Evolutionary conservation across 2,329 filamentous ascomycete genomes (phyloP).

Genomic region (Fusarium goolgardi): DNA sequence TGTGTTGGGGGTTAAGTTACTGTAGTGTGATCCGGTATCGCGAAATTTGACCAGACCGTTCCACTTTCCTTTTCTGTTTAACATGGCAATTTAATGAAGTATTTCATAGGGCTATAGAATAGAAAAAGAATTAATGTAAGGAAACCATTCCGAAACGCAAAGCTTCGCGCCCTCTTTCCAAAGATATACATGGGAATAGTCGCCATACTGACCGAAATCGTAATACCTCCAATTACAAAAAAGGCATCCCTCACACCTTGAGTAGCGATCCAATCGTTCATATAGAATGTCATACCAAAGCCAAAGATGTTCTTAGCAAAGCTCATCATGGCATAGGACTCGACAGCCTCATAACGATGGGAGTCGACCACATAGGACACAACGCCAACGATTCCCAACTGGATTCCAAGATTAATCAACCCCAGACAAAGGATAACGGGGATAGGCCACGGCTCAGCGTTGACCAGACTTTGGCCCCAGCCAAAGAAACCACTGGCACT

Average conservation of each 20-base stretch:
- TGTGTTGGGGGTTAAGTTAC: no score
- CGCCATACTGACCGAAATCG: neutral
- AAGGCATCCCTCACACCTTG: neutral
- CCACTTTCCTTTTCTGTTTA: no score
- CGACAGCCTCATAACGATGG: neutral
- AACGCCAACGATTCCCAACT: neutral
- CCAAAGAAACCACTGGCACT: neutral
- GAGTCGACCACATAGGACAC: constrained; percentile 4
- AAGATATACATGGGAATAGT: neutral
- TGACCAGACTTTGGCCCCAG: neutral
- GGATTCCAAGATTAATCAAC: neutral
- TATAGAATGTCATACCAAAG: constrained; percentile 1
- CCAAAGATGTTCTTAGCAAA: constrained; percentile 8
- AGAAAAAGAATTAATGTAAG: neutral
- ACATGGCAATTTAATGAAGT: no score
- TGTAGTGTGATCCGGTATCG: no score
- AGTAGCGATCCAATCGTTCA: neutral
- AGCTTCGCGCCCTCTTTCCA: constrained; percentile 1
- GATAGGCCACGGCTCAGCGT: neutral
- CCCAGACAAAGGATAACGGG: neutral
- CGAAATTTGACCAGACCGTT: no score
- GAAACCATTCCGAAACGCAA: neutral
- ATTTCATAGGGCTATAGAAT: no score
- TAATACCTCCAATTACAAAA: neutral
- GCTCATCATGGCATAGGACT: constrained; percentile 1